Base-by-base conservation (phyloP, 371 early-diverging fungal genomes). In the Catenaria anguillulae region DNA sequence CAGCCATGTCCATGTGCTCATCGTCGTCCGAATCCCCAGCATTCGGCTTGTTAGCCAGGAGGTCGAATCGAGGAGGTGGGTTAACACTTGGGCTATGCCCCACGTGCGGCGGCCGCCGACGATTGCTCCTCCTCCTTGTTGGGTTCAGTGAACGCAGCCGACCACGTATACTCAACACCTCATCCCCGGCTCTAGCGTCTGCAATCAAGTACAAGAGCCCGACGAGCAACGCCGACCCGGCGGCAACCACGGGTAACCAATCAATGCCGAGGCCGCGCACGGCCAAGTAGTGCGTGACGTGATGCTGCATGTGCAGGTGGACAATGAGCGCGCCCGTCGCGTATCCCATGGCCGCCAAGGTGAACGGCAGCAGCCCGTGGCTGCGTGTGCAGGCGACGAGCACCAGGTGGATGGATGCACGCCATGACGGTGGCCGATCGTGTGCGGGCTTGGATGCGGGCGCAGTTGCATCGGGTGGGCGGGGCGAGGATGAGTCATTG, bases 231-330 rank as follows among this genome's bases (percentile, higher is more conserved):
- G 52, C 52, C 2, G 52, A 8, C 2, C 8, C 52, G 29, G 29
- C 52, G 52, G 29, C 52, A 31, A 50, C 52, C 21, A 50, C 29
- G 29, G 52, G 52, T 13, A 50, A 31, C 52, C 52, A 50, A 8
- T 8, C 26, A 4, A 29, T 19, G 46, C 46, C 46, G 6, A 24
- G n/a, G 52, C 29, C 31, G 12, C 29, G 52, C 0, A 29, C 29
- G 29, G 52, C 15, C 6, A 29, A 4, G 31, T 50, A 50, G 52
- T 50, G 52, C 15, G 52, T 50, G 52, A 50, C 52, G 31, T 19
- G 52, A 31, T 50, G 52, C 52, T 50, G 52, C 52, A 29, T 50
- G 52, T 50, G 52, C 52, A 50, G 29, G 29, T 29, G 26, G 15
- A 29, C 52, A 31, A 50, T 17, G 15, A 50, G 52, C 29, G 29